Base-by-base conservation (phyloP, 2,329 filamentous ascomycete species). In the Neoscytalidium dimidiatum region DNA sequence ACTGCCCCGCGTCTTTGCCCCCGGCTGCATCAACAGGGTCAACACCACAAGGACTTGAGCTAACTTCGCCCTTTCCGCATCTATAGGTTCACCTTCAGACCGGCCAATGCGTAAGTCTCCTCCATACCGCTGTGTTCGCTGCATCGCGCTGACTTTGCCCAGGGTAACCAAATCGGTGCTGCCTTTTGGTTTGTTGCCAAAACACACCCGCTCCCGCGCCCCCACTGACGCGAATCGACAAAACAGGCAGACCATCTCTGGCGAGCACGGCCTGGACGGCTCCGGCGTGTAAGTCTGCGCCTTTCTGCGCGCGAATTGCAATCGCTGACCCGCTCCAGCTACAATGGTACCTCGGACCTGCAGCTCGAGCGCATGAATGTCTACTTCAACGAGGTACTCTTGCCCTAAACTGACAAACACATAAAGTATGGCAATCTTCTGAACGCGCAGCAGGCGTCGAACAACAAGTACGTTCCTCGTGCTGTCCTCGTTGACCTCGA, bases 81-180 rank as follows among this genome's bases (percentile, higher is more conserved):
- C 71, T 77, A 86, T 79, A 98, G 94, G 94, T 98, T 84, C 95
- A 99, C 85, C 93, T 99, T 77, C 95, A 99, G 87, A 99, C 95
- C 88, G 95, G 95, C 83, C 95, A 99, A 90, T 98, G 95, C 87
- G 94, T 97, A 89, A 85, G 89, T 87, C 64, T 43, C 68, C 63
- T 66, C 57, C 49, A 46, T 33, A 29, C 29, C 35, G 56, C 58
- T 61, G 38, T 57, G 64, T 66, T 52, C 33, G 52, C 51, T 68
- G 53, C 66, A 66, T 58, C 64, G 44, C 28, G 64, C 75, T 78
- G 65, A 79, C 71, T 65, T 64, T 75, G 68, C 64, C 74, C 76
- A 97, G 94, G 95, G 95, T 89, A 99, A 99, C 91, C 95, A 99
- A 92, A 97, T 98, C 76, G 95, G 95, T 94, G 95, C 95, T 87